Percentiles rank a stretch among this genome's conserved stretches.
phyloP scores from a whole-genome alignment of 2,329 filamentous ascomycete species.

The Claviceps sorghi region DNA sequence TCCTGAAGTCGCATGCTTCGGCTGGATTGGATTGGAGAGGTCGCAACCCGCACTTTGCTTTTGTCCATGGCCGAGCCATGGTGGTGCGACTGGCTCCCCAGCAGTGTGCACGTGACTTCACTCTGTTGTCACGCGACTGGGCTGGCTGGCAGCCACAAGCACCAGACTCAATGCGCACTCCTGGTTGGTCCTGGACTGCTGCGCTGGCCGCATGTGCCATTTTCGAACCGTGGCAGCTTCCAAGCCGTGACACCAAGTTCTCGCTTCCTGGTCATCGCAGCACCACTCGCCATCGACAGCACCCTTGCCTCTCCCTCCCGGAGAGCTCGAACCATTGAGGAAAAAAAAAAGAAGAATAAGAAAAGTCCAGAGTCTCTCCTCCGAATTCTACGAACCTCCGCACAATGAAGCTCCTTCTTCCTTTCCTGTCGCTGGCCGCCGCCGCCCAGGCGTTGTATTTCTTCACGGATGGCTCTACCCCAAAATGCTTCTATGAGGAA shows the following conservation, averaged over 20 bases:
- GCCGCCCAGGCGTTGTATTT: slow-evolving; percentile 79
- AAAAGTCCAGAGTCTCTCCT: background rate
- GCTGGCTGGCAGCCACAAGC: background rate
- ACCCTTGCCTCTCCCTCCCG: background rate
- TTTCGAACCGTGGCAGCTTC: slow-evolving; percentile 38
- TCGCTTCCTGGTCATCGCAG: background rate
- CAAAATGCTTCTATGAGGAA: slow-evolving; percentile 98
- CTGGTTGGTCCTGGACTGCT: background rate
- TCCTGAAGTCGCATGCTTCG: background rate
- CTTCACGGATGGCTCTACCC: slow-evolving; percentile 72
- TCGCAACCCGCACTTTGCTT: background rate
- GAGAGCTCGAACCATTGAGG: background rate
- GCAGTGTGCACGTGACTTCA: slow-evolving; percentile 12
- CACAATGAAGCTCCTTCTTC: slow-evolving; percentile 44
- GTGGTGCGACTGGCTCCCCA: too few species aligned
- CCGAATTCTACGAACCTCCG: background rate
- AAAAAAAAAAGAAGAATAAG: background rate
- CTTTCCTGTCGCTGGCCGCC: slow-evolving; percentile 50
- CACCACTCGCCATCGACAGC: background rate
- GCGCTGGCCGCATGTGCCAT: slow-evolving; percentile 2
- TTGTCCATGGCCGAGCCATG: background rate
- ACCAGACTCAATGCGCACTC: background rate
- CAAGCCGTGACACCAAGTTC: background rate
- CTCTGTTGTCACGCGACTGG: background rate
- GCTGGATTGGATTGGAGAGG: background rate